phyloP scores from a whole-genome alignment of 2,329 filamentous ascomycete species.

The Fusarium sp. region DNA sequence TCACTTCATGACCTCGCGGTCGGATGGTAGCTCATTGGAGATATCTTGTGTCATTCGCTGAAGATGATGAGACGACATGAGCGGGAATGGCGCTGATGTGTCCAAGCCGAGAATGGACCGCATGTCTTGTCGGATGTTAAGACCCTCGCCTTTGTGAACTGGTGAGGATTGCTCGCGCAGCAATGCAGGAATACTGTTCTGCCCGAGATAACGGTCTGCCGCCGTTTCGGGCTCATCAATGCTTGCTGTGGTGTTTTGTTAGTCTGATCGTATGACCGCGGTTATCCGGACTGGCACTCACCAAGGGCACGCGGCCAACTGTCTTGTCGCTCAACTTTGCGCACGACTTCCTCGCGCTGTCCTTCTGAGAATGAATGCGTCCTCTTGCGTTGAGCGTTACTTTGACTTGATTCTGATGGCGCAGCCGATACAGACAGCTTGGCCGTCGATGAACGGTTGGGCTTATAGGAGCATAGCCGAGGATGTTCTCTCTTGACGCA shows the following conservation, averaged over 20 bases:
- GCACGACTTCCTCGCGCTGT: slow-evolving; percentile 49
- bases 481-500: slow-evolving; percentile 77
- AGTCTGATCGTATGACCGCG: slow-evolving; percentile 35
- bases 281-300: slow-evolving; percentile 41
- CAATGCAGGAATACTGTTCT: slow-evolving; percentile 78
- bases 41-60: slow-evolving; percentile 74
- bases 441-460: slow-evolving; percentile 64
- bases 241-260: slow-evolving; percentile 55
- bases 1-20: slow-evolving; percentile 77
- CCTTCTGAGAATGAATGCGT: slow-evolving; percentile 54
- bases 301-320: slow-evolving; percentile 62
- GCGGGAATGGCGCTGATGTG: slow-evolving; percentile 76
- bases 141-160: slow-evolving; percentile 66
- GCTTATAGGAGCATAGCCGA: slow-evolving; percentile 77
- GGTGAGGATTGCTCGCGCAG: slow-evolving; percentile 73
- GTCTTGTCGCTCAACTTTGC: slow-evolving; percentile 57
- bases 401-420: slow-evolving; percentile 45
- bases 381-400: slow-evolving; percentile 52
- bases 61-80: slow-evolving; percentile 76
- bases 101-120: slow-evolving; percentile 76
- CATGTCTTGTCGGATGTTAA: slow-evolving; percentile 76
- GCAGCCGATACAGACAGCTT: slow-evolving; percentile 54
- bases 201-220: slow-evolving; percentile 73
- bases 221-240: slow-evolving; percentile 70
- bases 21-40: slow-evolving; percentile 73